Evolutionary conservation across 106 monocot genomes (phyloP).

Genomic region (Triglochin maritima): DNA sequence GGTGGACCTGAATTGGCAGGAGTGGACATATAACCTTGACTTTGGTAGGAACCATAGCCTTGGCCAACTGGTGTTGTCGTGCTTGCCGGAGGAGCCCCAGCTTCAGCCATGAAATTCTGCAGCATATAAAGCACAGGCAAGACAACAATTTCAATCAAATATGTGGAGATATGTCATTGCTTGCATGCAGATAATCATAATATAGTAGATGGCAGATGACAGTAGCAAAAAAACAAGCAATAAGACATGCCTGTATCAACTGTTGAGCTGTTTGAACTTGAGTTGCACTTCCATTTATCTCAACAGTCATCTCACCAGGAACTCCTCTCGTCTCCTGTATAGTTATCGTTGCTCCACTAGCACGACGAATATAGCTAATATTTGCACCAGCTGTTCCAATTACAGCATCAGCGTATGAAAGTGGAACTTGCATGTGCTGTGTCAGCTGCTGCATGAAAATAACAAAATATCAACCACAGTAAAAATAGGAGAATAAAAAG

Average conservation of each 20-base stretch:
- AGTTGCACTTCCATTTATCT: conserved; percentile 66
- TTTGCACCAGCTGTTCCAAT: conserved; percentile 80
- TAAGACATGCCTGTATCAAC: conserved; percentile 50
- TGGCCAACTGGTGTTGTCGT: conserved; percentile 10
- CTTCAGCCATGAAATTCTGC: conserved; percentile 22
- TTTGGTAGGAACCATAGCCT: conserved; percentile 12
- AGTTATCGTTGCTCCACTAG: conserved; percentile 89
- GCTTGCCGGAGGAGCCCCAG: conserved; percentile 5
- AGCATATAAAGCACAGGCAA: neutral
- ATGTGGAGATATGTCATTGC: too few relatives aligned
- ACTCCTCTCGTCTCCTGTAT: conserved; percentile 87
- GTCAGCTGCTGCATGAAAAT: conserved; percentile 43
- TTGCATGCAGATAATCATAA: too few relatives aligned
- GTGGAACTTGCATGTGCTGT: conserved; percentile 86
- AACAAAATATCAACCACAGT: neutral
- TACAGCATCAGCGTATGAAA: conserved; percentile 87
- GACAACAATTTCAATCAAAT: too few relatives aligned
- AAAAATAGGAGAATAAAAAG: too few relatives aligned
- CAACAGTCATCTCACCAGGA: conserved; percentile 96
- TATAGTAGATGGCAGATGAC: too few relatives aligned
- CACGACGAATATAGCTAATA: conserved; percentile 92
- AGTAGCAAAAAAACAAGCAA: too few relatives aligned
- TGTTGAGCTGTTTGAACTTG: conserved; percentile 94
- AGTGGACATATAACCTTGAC: conserved; percentile 6
- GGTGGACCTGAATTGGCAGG: conserved; percentile 5